A percentile compares a stretch with the other conserved stretches of the same genome.
phyloP scores from a whole-genome alignment of 345 rosid species.

The Citrus cavaleriei region DNA sequence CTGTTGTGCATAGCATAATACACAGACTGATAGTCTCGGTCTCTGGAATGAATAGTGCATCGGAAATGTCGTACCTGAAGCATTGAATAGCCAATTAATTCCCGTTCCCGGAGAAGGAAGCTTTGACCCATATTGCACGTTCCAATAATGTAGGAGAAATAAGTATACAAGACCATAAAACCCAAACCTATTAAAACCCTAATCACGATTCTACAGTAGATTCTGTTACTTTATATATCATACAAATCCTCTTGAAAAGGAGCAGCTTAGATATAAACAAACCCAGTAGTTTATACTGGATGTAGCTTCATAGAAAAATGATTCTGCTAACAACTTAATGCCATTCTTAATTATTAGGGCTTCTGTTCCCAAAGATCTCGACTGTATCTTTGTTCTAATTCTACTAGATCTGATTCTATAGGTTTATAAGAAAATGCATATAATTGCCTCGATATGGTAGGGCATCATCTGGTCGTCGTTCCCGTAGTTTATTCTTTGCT shows the following conservation, averaged over 20 bases:
- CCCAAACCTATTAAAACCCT: slow-evolving; percentile 15
- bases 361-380: slow-evolving; percentile 15
- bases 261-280: not conserved
- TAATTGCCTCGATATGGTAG: slow-evolving; percentile 26
- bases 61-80: slow-evolving; percentile 18
- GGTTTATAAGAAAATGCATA: not conserved
- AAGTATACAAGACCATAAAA: not conserved
- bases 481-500: slow-evolving; percentile 18
- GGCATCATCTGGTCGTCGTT: slow-evolving; percentile 12
- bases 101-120: slow-evolving; percentile 1
- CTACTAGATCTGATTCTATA: slow-evolving; percentile 9
- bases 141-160: slow-evolving; percentile 10
- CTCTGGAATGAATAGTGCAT: not conserved
- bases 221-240: not conserved
- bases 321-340: slow-evolving; percentile 13
- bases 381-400: not conserved
- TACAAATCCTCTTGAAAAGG: not conserved
- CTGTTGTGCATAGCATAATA: not conserved
- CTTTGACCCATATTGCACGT: slow-evolving; percentile 17
- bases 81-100: slow-evolving; percentile 8
- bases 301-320: not conserved
- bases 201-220: slow-evolving; percentile 16
- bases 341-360: slow-evolving; percentile 16
- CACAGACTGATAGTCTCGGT: not conserved
- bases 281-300: not conserved